Conservation (phyloP, 495 filamentous ascomycete genomes). For the Amniculicola lignicola region DNA sequence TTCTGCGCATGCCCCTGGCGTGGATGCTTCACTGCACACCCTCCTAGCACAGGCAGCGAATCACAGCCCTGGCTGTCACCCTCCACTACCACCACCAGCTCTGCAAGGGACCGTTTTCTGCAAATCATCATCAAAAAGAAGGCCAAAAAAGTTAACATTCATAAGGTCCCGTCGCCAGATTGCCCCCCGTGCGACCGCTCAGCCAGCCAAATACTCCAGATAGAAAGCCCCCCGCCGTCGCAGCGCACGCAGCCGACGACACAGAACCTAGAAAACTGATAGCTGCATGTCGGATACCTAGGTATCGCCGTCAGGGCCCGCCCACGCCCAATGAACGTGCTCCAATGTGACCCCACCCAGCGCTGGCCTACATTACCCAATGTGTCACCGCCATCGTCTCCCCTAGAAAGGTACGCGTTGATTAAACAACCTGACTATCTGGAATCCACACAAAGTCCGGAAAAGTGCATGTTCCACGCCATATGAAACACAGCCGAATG, state of each 20-base stretch:
- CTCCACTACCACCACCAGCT: too few species aligned
- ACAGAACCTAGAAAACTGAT: neutral
- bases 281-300: conserved; percentile 17
- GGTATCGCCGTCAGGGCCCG: neutral
- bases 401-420: too few species aligned
- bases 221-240: neutral
- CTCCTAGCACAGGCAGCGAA: too few species aligned
- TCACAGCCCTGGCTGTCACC: too few species aligned
- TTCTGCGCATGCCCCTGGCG: too few species aligned
- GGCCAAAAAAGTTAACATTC: neutral
- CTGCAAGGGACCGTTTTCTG: conserved; percentile 13
- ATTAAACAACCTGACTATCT: too few species aligned
- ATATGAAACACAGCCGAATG: too few species aligned
- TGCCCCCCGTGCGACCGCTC: neutral
- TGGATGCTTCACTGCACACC: too few species aligned
- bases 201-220: conserved; percentile 9
- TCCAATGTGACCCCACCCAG: neutral
- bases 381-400: too few species aligned
- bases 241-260: neutral
- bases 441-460: too few species aligned
- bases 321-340: conserved; percentile 4
- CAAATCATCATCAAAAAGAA: conserved; percentile 12
- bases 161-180: neutral
- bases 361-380: neutral
- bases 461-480: too few species aligned